Evolutionary conservation across 108 stramenopile species (phyloP), one percentile per base, ranked within the genome.

Genomic region (Fragilariopsis cylindrus): DNA sequence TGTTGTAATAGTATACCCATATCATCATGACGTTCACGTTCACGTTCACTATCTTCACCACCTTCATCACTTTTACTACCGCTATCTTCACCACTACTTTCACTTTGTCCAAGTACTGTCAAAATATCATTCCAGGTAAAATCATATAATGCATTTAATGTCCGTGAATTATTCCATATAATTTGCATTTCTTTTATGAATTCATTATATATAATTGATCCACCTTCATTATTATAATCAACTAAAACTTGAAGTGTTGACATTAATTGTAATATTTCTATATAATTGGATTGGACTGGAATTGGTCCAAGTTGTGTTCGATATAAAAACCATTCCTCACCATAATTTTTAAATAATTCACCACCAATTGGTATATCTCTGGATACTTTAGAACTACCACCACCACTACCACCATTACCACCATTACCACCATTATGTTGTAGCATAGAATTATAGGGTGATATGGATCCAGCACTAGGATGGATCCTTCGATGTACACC

Each of bases 141-240:
- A n/a, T 72, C 73, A 44, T 62, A 72, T 7, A 80, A 52, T 12
- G 72, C 65, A 21, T 74, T 57, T 73, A 72, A 70, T 16, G 72
- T 74, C 7, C 65, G 46, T 30, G 65, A 69, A 40, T 62, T 13
- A 16, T 4, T 55, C 16, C 50, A 74, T 13, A 66, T 66, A 7
- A 0, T 0, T 42, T 66, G 46, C 16, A 66, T 2, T 12, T 44
- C 46, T 44, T 18, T 5, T 5, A 46, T 6, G 46, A 66, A n/a
- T 5, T 48, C 46, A 13, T 66, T 47, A 47, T 66, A 66, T 0
- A 66, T 4, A 5, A 8, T 8, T 1, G 57, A 57, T 11, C 30
- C 18, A 12, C 12, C 9, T 7, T 30, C 39, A 7, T 5, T 11
- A 42, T 30, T 7, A 39, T 40, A 21, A 3, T 62, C 60, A 0